Evolutionary conservation across 164 flowering plant genomes (phyloP).

Genomic region (Magnolia sinica): DNA sequence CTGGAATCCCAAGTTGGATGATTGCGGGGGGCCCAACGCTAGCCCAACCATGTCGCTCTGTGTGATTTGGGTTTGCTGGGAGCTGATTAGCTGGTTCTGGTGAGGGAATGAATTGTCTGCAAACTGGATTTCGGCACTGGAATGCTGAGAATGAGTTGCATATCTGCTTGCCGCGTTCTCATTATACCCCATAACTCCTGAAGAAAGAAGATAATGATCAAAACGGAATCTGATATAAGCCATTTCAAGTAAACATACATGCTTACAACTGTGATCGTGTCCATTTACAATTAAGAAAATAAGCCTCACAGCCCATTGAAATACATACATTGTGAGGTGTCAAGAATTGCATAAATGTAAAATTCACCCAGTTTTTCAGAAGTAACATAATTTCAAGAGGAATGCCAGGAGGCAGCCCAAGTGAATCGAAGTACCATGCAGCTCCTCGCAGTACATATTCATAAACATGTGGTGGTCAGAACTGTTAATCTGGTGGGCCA

Average conservation of each 20-base stretch:
- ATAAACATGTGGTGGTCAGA: too few relatives aligned
- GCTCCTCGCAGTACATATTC: too few relatives aligned
- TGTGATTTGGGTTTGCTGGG: conserved; percentile 42
- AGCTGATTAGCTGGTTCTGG: conserved; percentile 40
- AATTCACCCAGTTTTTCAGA: too few relatives aligned
- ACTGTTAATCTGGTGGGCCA: too few relatives aligned
- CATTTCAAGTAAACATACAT: neutral
- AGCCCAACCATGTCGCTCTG: conserved; percentile 31
- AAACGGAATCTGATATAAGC: neutral
- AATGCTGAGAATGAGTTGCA: conserved; percentile 31
- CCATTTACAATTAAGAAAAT: neutral
- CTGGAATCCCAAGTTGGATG: conserved; percentile 41
- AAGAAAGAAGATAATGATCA: conserved; percentile 4
- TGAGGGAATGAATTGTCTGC: conserved; percentile 32
- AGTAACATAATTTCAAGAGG: too few relatives aligned
- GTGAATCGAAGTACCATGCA: too few relatives aligned
- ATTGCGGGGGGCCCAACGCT: conserved; percentile 57
- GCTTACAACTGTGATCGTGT: neutral
- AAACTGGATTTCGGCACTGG: conserved; percentile 36
- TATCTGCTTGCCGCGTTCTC: conserved; percentile 34
- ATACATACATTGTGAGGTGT: too few relatives aligned
- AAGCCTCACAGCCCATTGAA: too few relatives aligned
- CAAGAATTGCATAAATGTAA: too few relatives aligned
- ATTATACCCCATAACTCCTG: conserved; percentile 36
- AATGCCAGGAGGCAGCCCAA: too few relatives aligned